phyloP scores from a whole-genome alignment of 352 stramenopile species.

The Phytopythium cucurbitacearum region DNA sequence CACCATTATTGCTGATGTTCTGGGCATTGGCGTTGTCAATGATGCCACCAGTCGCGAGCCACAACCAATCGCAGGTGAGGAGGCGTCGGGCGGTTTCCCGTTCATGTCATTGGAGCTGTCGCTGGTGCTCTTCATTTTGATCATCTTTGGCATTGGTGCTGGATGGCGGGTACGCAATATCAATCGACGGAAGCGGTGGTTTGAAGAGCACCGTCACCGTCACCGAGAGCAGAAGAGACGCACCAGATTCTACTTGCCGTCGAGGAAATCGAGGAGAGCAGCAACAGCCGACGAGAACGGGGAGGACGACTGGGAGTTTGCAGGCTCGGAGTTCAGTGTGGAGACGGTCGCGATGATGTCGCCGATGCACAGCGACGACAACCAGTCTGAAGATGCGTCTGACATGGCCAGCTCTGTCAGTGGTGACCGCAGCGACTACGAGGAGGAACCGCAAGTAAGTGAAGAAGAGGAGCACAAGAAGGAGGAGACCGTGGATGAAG shows the following conservation, averaged over 20 bases:
- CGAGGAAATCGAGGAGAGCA: not conserved
- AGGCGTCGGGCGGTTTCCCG: conserved; percentile 1
- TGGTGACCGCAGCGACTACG: not conserved
- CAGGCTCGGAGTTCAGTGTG: conserved; percentile 13
- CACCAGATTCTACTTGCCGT: conserved; percentile 1
- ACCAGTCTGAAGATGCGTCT: conserved; percentile 10
- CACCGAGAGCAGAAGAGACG: conserved; percentile 19
- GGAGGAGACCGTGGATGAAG: not conserved
- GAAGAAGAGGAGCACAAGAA: not conserved
- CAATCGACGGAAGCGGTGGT: conserved; percentile 48
- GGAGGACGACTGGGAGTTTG: conserved; percentile 20
- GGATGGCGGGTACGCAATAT: conserved; percentile 40
- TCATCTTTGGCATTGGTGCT: conserved; percentile 41
- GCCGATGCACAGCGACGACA: conserved; percentile 12
- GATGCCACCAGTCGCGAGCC: too few species aligned
- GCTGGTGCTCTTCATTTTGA: conserved; percentile 31
- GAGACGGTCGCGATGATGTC: conserved; percentile 49
- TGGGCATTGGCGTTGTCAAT: too few species aligned
- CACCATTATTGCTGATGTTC: too few species aligned
- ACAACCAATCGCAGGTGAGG: not conserved
- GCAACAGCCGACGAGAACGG: conserved; percentile 5
- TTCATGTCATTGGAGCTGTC: conserved; percentile 40
- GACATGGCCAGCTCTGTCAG: conserved; percentile 1
- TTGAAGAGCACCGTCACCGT: conserved; percentile 23
- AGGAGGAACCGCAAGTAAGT: not conserved